Percentiles rank a stretch among this genome's conserved stretches.
phyloP scores from a whole-genome alignment of 352 stramenopile genomes.

The Pythium biforme region DNA sequence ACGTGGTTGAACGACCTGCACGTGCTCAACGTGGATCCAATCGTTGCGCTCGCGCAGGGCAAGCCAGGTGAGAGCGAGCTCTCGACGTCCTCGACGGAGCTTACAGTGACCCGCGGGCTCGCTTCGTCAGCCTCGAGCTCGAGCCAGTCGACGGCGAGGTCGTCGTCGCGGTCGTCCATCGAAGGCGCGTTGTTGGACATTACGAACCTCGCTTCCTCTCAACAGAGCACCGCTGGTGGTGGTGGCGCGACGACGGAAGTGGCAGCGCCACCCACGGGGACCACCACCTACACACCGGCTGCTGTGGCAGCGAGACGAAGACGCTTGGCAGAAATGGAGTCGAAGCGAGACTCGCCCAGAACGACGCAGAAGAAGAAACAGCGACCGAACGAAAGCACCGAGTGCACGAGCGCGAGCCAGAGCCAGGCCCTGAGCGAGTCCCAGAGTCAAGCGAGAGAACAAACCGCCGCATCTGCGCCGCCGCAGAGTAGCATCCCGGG shows the following conservation, averaged over 20 bases:
- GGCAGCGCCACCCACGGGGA: neutral
- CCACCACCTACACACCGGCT: conserved; percentile 18
- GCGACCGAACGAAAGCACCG: neutral
- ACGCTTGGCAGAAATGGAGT: conserved; percentile 17
- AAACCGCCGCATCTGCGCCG: too few species aligned
- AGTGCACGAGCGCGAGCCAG: conserved; percentile 1
- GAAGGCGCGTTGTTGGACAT: conserved; percentile 50
- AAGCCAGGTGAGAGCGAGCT: neutral
- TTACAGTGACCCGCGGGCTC: neutral
- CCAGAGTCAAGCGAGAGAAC: neutral
- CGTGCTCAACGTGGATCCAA: conserved; percentile 38
- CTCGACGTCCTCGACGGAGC: conserved; percentile 5
- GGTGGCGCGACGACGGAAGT: neutral
- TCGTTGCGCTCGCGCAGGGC: neutral
- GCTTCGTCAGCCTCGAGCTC: conserved; percentile 5
- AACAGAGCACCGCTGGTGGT: neutral
- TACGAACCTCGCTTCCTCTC: conserved; percentile 45
- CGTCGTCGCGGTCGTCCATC: conserved; percentile 24
- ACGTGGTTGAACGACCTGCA: conserved; percentile 68
- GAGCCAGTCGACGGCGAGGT: conserved; percentile 14
- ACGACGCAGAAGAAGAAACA: conserved; percentile 12
- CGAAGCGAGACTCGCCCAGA: neutral
- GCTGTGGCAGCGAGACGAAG: conserved; percentile 21
- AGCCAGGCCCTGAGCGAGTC: neutral
- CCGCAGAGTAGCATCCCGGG: neutral